Base-by-base conservation (phyloP, 2,329 filamentous ascomycete species). In the Ceratocystis smalleyi region DNA sequence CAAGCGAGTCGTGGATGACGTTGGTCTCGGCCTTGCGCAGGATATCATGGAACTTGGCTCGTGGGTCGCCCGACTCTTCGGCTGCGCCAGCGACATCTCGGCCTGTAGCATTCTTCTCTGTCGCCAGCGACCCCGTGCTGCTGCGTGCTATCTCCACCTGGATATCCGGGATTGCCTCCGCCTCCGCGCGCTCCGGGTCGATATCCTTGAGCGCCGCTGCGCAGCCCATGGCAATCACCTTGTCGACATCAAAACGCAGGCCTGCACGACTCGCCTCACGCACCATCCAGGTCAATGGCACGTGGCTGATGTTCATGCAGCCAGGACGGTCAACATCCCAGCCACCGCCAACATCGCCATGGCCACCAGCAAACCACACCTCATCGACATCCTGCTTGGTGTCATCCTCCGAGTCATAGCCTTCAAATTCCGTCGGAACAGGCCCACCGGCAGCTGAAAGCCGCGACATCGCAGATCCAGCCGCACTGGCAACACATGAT, bases 281-380 rank as follows among this genome's bases (percentile, higher is more conserved):
- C 0, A 89, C 81, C 80, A 89, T 89, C 81, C 86, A 89, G 0
- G 85, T 80, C 1, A 89, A 76, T 0, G 86, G 84, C 1, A 85
- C 79, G 69, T 89, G 85, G 68, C 84, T 87, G 27, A 87, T 77
- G 6, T 84, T 79, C 70, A 88, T 87, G 27, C 77, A 78, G 0
- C 77, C 76, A 0, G 76, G 72, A 3, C 80, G 75, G n/a, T 67
- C 63, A 2, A 66, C 45, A 61, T 82, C 81, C 88, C 87, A 91
- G 0, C 88, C 88, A 8, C 88, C 88, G 1, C 88, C 88, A 35
- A 91, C 83, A 67, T 92, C 88, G 1, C 83, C 88, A 68, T 95
- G 89, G 10, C 85, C 84, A 7, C 89, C 89, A 0, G 88, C 79
- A 69, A 94, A 94, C 86, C 86, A 89, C 0, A 92, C 81, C 70